Evolutionary conservation across 2,329 filamentous ascomycete genomes (phyloP).

Genomic region (Ceratocystis cubensis): DNA sequence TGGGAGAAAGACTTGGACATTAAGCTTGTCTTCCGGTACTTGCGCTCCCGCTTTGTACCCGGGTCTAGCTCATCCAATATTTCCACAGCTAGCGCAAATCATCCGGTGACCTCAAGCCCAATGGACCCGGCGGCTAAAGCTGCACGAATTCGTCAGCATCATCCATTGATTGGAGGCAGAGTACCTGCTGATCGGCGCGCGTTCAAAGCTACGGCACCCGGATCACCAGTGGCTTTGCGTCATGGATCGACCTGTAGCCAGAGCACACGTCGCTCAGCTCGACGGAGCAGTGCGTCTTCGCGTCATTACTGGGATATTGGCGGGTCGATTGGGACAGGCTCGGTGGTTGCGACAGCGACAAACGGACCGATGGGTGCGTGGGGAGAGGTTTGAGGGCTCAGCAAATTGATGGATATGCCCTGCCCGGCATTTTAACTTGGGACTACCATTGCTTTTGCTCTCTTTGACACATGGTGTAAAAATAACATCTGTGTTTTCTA

Average conservation of each 20-base stretch:
- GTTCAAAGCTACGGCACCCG: slow-evolving; percentile 42
- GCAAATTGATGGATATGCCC: too few relatives aligned
- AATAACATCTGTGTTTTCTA: not conserved
- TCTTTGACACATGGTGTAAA: not conserved
- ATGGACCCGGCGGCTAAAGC: slow-evolving; percentile 63
- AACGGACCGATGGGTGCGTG: slow-evolving; percentile 61
- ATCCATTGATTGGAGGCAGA: slow-evolving; percentile 63
- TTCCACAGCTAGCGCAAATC: slow-evolving; percentile 33
- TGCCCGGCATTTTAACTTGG: too few relatives aligned
- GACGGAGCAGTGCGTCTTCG: slow-evolving; percentile 56
- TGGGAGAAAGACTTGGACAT: slow-evolving; percentile 92
- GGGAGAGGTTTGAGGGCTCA: slow-evolving; percentile 50
- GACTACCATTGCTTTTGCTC: not conserved
- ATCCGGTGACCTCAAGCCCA: slow-evolving; percentile 38
- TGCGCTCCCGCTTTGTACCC: slow-evolving; percentile 55
- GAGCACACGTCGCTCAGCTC: slow-evolving; percentile 62
- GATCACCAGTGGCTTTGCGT: slow-evolving; percentile 37
- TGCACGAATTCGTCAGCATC: slow-evolving; percentile 75
- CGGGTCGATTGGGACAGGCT: slow-evolving; percentile 64
- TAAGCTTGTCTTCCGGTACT: slow-evolving; percentile 79
- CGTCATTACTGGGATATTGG: slow-evolving; percentile 90
- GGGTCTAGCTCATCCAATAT: slow-evolving; percentile 37
- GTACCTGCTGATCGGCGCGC: slow-evolving; percentile 41
- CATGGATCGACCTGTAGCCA: slow-evolving; percentile 66
- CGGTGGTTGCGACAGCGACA: slow-evolving; percentile 40